Evolutionary conservation across 139 green algal genomes (phyloP), one percentile per base, ranked within the genome.

Genomic region (Coelastrella sp.): DNA sequence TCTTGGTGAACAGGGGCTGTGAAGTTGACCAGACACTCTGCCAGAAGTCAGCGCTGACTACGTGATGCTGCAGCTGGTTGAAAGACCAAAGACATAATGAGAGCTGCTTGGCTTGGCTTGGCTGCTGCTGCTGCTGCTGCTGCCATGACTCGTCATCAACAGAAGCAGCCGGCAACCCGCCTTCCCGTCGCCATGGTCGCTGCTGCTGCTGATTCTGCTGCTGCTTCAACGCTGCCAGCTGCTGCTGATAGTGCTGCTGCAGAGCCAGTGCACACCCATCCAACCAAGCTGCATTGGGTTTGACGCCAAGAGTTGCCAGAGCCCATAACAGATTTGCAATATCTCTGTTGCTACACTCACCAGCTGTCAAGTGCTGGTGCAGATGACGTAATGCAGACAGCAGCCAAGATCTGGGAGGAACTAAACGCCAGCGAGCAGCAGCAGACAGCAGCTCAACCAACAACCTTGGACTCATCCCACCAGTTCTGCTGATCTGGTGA

Each of bases 161-260:
- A n/a, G n/a, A n/a, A n/a, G n/a, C n/a, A 3, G 35, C 2, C 17
- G 19, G 30, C 32, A 57, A 48, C 30, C 41, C n/a, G 21, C 34
- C 62, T 40, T 64, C 53, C 27, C 57, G 40, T 38, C 45, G 68
- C 68, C 68, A 77, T 27, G 53, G 53, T 27, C 53, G 53, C 27
- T 64, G 19, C 71, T 64, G 17, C 40, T 9, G 40, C 71, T 40
- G 71, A 48, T 81, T 48, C 73, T 68, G 45, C 73, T 23, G 48
- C 13, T 45, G 45, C 40, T 78, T 35, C 68, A 23, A 37, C n/a
- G n/a, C n/a, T n/a, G n/a, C n/a, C 68, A 37, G 68, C 71, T 64
- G 43, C 41, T 79, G 71, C 71, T 78, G 21, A 37, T 43, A 30
- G 43, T 60, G 71, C 41, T 64, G 71, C 71, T 79, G 71, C 71